Base-by-base conservation (phyloP, 805 yeast genomes). In the Scheffersomyces spartinae region DNA sequence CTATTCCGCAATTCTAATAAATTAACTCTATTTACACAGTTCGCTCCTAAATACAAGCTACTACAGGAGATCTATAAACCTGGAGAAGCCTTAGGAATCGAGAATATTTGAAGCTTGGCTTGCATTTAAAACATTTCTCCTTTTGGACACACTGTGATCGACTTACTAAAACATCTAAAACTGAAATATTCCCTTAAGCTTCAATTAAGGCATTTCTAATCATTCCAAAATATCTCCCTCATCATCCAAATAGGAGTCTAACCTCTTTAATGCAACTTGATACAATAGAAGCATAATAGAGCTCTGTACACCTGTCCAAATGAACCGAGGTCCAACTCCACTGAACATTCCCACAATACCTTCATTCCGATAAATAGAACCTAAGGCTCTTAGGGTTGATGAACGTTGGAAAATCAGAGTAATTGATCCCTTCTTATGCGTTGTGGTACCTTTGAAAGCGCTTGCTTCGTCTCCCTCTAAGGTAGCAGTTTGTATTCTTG, bases 241-340 rank as follows among this genome's bases (percentile, higher is more conserved):
- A 8, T n/a, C 21, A n/a, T 22, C 32, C 15, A 32, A 17, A 6
- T 33, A 23, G 9, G 34, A 29, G 26, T 64, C 71, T 26, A 78
- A 52, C 16, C 61, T 52, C 38, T 72, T 72, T 41, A 88, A 55
- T 3, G 88, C 64, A 21, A 73, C 59, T 49, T 91, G 98, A 52
- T 91, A 91, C 20, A 86, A 58, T 35, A 88, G 59, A 28, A 91
- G 63, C 97, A 91, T 88, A 24, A 91, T 78, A 37, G 94, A 81
- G 49, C 95, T 82, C 50, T 91, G 99, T 11, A 86, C 61, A 35
- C 94, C 81, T 0, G 97, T 88, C 99, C 99, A 91, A 4, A 91
- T 78, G 37, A 85, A 75, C 35, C 99, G 65, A 1, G 99, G 98
- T 0, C 95, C 96, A 5, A 91, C 95, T 1, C 99, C 99, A 17